Base-by-base conservation (phyloP, 2,329 filamentous ascomycete species). In the Pseudofabraea citricarpa region DNA sequence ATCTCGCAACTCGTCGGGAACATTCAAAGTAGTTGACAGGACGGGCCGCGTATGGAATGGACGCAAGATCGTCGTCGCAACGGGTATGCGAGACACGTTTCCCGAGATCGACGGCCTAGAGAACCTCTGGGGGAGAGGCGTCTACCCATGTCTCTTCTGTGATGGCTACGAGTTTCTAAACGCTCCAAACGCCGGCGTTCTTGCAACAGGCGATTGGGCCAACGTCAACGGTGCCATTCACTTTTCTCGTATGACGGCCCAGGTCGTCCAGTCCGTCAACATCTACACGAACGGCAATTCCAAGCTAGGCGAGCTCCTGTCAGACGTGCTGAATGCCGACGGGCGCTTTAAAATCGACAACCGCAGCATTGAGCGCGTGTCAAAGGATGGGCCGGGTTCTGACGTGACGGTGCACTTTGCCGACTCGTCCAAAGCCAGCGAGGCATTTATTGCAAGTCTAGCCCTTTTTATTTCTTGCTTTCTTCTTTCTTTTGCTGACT, bases 71-170 rank as follows among this genome's bases (percentile, higher is more conserved):
- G 70, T 78, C 1, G 58, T 84, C 0, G 78, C 75, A 0, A 76
- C 64, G 0, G 79, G 80, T 0, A 65, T 75, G 0, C 58, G 54
- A 19, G 79, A 83, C 49, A 50, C 75, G 0, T 54, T 73, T 23
- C 73, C 72, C 0, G 64, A 71, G 12, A 71, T 81, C 2, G 54
- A 65, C 2, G 79, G 79, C 0, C 83, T 77, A 47, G 63, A 50
- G 0, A 72, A 79, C 31, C 73, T 72, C 43, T 83, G 76, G 76
- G 72, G 65, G 5, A 41, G 35, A 6, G 22, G 39, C 26, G 49
- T 51, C 37, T 80, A 74, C 49, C 75, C 80, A 51, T 81, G 77
- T 50, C 66, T 81, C 1, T 79, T 73, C 52, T 81, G 76, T 57
- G 68, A 80, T 5, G 77, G 78, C 6, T 81, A 68, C 55, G 78